These are phyloP conservation scores for Vigna angularis DNA, from an alignment of 306 rosid genomes.

Conservation along the genomic window DNA sequence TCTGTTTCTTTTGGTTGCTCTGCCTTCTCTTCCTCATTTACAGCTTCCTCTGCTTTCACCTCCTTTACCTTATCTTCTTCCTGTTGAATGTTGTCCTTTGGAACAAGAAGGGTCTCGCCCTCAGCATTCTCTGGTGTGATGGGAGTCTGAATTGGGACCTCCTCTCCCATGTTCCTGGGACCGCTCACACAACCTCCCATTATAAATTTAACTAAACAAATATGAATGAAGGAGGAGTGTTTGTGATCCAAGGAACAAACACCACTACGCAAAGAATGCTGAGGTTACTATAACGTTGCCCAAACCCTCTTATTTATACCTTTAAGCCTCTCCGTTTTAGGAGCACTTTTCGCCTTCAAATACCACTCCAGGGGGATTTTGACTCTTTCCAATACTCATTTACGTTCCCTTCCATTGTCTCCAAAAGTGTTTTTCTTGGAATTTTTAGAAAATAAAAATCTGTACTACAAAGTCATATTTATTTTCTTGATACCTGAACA, in stretches of 20 bases:
- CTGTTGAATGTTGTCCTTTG: too few relatives aligned
- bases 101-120: too few relatives aligned
- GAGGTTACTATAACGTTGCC: slow-evolving; percentile 37
- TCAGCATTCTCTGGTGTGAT: not conserved
- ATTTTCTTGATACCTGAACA: too few relatives aligned
- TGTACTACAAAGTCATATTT: too few relatives aligned
- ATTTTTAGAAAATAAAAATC: too few relatives aligned
- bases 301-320: slow-evolving; percentile 33
- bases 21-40: too few relatives aligned
- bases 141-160: slow-evolving; percentile 53
- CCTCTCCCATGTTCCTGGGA: slow-evolving; percentile 50
- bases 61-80: too few relatives aligned
- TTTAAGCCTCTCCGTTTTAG: slow-evolving; percentile 41
- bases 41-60: too few relatives aligned
- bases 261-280: slow-evolving; percentile 14
- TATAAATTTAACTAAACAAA: slow-evolving; percentile 12
- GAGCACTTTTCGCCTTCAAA: slow-evolving; percentile 34
- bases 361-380: not conserved
- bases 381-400: too few relatives aligned
- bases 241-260: slow-evolving; percentile 1
- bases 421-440: too few relatives aligned
- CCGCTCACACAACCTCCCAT: slow-evolving; percentile 96
- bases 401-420: too few relatives aligned
- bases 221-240: slow-evolving; percentile 35
- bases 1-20: too few relatives aligned